Percentiles rank a stretch among this genome's conserved stretches.
These are phyloP conservation scores for Clathrus columnatus DNA, from an alignment of 768 basidiomycete species.

Conservation along the genomic window DNA sequence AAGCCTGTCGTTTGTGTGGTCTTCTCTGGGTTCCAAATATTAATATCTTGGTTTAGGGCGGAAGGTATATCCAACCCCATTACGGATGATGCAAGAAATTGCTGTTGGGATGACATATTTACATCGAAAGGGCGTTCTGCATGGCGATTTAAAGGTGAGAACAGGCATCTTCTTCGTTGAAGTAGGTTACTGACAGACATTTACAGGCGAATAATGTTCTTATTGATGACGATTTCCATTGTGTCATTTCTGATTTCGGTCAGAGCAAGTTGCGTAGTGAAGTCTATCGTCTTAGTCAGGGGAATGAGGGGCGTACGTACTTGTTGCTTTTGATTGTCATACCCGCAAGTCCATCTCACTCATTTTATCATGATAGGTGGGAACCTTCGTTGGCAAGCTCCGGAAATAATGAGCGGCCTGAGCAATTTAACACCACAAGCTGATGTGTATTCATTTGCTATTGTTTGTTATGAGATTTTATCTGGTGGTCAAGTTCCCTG, in stretches of 20 bases:
- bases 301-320: conserved; percentile 26
- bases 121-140: conserved; percentile 57
- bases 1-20: background rate
- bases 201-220: conserved; percentile 64
- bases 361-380: conserved; percentile 34
- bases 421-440: conserved; percentile 40
- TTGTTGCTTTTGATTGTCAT: background rate
- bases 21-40: background rate
- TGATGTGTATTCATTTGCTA: conserved; percentile 65
- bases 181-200: background rate
- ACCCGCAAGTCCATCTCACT: background rate
- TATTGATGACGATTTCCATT: conserved; percentile 55
- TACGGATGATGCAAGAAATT: conserved; percentile 63
- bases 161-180: background rate
- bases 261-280: conserved; percentile 75
- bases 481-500: conserved; percentile 56
- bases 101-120: conserved; percentile 78
- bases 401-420: conserved; percentile 49
- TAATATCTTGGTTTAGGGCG: conserved; percentile 13
- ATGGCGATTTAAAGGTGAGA: conserved; percentile 73
- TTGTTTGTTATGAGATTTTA: conserved; percentile 55
- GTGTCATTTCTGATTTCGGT: conserved; percentile 77
- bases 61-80: conserved; percentile 34
- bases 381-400: conserved; percentile 63
- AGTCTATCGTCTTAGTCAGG: conserved; percentile 50